These are phyloP conservation scores for Chlamydomonas sp. DNA, from an alignment of 139 green algal genomes.

Conservation along the genomic window DNA sequence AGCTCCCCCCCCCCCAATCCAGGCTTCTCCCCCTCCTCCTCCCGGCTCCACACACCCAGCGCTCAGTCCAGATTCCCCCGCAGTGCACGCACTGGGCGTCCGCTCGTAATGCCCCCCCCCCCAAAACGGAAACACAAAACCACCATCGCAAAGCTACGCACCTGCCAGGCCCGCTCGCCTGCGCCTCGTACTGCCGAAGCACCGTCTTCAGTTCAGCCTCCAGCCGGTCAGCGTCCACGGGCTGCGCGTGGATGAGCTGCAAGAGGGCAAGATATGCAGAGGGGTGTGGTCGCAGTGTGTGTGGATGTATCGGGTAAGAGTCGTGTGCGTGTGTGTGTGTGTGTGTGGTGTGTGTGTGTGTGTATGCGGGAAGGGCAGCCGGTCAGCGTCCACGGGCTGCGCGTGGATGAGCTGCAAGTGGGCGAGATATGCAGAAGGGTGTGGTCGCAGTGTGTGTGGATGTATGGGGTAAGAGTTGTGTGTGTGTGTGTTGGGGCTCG, in stretches of 20 bases:
- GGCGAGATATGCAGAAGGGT: neutral
- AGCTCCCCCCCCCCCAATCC: too few species aligned
- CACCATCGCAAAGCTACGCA: too few species aligned
- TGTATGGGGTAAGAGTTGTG: neutral
- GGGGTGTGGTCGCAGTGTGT: neutral
- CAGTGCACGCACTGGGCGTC: too few species aligned
- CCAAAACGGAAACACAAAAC: too few species aligned
- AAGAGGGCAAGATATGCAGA: neutral
- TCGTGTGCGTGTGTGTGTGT: neutral
- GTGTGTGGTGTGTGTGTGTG: neutral
- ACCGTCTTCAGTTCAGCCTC: neutral
- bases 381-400: constrained; percentile 6
- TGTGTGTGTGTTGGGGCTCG: neutral
- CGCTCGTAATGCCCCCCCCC: too few species aligned
- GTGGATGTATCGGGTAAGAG: neutral
- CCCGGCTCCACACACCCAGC: too few species aligned
- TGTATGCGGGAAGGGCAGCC: neutral
- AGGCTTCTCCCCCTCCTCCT: neutral
- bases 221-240: neutral
- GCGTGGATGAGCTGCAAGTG: neutral
- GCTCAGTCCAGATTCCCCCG: too few species aligned
- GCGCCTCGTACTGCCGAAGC: constrained; percentile 7
- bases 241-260: constrained; percentile 6
- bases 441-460: neutral
- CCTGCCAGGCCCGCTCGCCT: constrained; percentile 25